Evolutionary conservation across 2,329 filamentous ascomycete species (phyloP), one percentile per base, ranked within the genome.

Genomic region (Fusarium buharicum): DNA sequence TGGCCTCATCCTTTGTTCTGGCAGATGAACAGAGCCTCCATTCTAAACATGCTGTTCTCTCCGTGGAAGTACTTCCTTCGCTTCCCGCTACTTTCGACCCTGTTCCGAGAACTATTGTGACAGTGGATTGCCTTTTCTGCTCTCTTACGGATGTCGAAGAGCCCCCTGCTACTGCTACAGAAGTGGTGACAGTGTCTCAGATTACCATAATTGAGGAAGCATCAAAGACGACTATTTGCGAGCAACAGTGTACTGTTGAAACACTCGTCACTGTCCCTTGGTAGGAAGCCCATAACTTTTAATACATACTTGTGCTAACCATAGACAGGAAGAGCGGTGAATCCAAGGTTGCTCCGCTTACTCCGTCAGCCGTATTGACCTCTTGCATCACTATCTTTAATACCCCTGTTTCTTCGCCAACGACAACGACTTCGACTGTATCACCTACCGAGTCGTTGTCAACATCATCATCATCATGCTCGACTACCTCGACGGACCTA

Each of bases 371-470:
- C 12, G 27, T 67, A 16, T 55, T 58, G 13, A 63, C 56, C 8
- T 66, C 64, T 1, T 70, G 68, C 39, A 45, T 61, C 28, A 70
- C 67, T 17, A 59, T 67, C 41, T 62, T 61, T 20, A 52, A 55
- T 17, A 59, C 44, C 7, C 43, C 49, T 24, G 22, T 28, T 37
- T 43, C 57, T 22, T 44, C 63, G 6, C 13, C 41, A 14, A 37
- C 47, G 16, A 43, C n/a, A 14, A 43, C 46, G 36, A 37, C 51
- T 9, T 41, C 40, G 11, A 39, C 39, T n/a, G n/a, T 43, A 6
- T 24, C 50, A 17, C 17, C 17, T 43, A 31, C 24, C 18, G 10
- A 31, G 16, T 53, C 36, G 12, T 16, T 17, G 10, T 59, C 48
- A 11, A 55, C 55, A 1, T 59, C 55, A 4, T 36, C 50, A 10